Evolutionary conservation across 2,329 filamentous ascomycete genomes (phyloP).

Genomic region (Talaromyces sp.): DNA sequence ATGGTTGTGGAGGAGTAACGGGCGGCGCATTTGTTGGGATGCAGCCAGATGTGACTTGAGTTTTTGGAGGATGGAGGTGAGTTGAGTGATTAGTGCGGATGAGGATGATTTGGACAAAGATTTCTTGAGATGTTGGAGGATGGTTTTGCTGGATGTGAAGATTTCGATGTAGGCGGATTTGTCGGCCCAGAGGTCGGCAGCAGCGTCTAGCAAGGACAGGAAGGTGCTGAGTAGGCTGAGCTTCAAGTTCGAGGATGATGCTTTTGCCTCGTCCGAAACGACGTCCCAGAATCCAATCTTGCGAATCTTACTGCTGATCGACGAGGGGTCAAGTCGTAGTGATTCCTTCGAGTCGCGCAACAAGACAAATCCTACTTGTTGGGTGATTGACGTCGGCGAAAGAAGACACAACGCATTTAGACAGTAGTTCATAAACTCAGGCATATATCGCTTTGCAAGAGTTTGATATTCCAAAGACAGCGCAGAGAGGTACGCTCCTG

Average conservation of each 20-base stretch:
- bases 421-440: slow-evolving; percentile 79
- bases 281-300: slow-evolving; percentile 62
- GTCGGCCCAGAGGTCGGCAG: slow-evolving; percentile 69
- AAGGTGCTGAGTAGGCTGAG: slow-evolving; percentile 61
- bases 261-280: slow-evolving; percentile 26
- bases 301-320: slow-evolving; percentile 37
- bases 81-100: slow-evolving; percentile 21
- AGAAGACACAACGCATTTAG: slow-evolving; percentile 70
- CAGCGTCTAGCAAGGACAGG: slow-evolving; percentile 62
- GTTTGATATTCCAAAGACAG: slow-evolving; percentile 78
- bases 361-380: slow-evolving; percentile 58
- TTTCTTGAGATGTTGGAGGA: slow-evolving; percentile 41
- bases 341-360: slow-evolving; percentile 55
- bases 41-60: slow-evolving; percentile 50
- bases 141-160: slow-evolving; percentile 61
- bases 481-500: slow-evolving; percentile 74
- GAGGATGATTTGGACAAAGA: not conserved
- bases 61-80: slow-evolving; percentile 33
- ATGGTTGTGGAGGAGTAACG: slow-evolving; percentile 86
- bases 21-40: slow-evolving; percentile 66
- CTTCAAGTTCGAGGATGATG: slow-evolving; percentile 48
- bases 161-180: slow-evolving; percentile 76
- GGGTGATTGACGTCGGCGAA: slow-evolving; percentile 53
- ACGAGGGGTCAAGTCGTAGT: slow-evolving; percentile 47
- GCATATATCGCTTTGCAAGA: slow-evolving; percentile 80